Evolutionary conservation across 1,139 yeast species (phyloP).

Genomic region (Pichia sp.): DNA sequence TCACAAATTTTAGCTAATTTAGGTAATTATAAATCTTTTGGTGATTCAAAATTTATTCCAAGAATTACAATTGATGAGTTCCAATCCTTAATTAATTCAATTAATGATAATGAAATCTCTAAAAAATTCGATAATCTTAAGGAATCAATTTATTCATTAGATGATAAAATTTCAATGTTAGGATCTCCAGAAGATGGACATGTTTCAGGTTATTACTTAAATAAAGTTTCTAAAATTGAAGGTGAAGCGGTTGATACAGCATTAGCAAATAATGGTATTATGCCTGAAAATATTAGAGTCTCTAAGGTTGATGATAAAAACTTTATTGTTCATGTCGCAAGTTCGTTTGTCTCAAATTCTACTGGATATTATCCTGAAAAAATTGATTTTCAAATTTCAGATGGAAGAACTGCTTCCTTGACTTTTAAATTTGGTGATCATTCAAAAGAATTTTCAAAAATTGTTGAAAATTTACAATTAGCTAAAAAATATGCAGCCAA

Average conservation of each 20-base stretch:
- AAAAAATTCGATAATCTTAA: conserved; percentile 41
- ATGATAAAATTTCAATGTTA: conserved; percentile 44
- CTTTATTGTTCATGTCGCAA: conserved; percentile 57
- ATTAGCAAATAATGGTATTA: conserved; percentile 53
- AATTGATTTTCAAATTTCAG: conserved; percentile 30
- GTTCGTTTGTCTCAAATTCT: conserved; percentile 41
- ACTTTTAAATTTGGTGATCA: conserved; percentile 76
- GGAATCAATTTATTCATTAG: conserved; percentile 46
- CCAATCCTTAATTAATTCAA: conserved; percentile 39
- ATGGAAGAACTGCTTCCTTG: conserved; percentile 34
- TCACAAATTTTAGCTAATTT: conserved; percentile 74
- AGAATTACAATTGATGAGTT: conserved; percentile 44
- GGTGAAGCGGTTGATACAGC: conserved; percentile 60
- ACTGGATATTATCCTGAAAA: conserved; percentile 38
- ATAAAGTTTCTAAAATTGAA: conserved; percentile 49
- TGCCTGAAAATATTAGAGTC: conserved; percentile 82
- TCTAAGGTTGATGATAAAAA: conserved; percentile 40
- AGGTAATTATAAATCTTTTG: conserved; percentile 87
- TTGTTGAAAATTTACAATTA: conserved; percentile 48
- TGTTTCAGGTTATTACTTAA: conserved; percentile 63
- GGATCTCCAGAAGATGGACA: conserved; percentile 81
- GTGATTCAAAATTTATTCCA: conserved; percentile 82
- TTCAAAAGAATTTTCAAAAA: conserved; percentile 50
- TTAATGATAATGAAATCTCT: conserved; percentile 34
- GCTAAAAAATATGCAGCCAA: conserved; percentile 67